phyloP scores from a whole-genome alignment of 1,284 basidiomycete species.

The Marasmius tenuissimus region DNA sequence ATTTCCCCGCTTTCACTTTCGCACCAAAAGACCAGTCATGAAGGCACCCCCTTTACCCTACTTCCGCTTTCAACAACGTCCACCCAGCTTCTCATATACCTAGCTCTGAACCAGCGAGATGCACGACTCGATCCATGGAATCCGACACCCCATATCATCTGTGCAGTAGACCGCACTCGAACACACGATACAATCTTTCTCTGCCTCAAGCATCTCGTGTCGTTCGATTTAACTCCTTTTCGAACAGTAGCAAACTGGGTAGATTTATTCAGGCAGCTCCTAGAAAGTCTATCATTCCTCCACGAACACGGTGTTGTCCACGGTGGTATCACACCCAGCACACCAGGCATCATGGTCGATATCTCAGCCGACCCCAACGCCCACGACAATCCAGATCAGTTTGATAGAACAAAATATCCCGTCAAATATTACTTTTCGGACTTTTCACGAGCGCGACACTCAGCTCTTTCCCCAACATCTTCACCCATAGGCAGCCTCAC shows the following conservation, averaged over 20 bases:
- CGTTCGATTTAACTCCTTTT: conserved; percentile 43
- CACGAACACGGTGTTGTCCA: conserved; percentile 46
- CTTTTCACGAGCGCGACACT: conserved; percentile 31
- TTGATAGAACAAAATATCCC: conserved; percentile 41
- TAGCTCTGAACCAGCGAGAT: conserved; percentile 41
- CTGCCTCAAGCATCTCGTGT: conserved; percentile 43
- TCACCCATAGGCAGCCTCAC: background rate
- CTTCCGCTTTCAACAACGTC: conserved; percentile 20
- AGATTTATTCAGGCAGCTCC: conserved; percentile 48
- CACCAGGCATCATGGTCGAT: conserved; percentile 41
- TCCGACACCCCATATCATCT: conserved; percentile 44
- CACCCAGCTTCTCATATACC: conserved; percentile 37
- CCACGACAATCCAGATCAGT: conserved; percentile 14
- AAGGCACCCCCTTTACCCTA: conserved; percentile 7
- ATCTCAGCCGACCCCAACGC: conserved; percentile 28
- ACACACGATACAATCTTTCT: conserved; percentile 27
- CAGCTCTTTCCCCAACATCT: conserved; percentile 14
- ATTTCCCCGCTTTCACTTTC: background rate
- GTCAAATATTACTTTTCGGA: conserved; percentile 49
- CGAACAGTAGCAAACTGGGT: conserved; percentile 44
- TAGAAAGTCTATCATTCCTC: conserved; percentile 52
- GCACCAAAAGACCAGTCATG: background rate
- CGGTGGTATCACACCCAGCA: conserved; percentile 4
- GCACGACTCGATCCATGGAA: conserved; percentile 52
- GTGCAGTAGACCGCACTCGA: conserved; percentile 38